phyloP scores from a whole-genome alignment of 495 filamentous ascomycete genomes.

The Hamigera avellanea region DNA sequence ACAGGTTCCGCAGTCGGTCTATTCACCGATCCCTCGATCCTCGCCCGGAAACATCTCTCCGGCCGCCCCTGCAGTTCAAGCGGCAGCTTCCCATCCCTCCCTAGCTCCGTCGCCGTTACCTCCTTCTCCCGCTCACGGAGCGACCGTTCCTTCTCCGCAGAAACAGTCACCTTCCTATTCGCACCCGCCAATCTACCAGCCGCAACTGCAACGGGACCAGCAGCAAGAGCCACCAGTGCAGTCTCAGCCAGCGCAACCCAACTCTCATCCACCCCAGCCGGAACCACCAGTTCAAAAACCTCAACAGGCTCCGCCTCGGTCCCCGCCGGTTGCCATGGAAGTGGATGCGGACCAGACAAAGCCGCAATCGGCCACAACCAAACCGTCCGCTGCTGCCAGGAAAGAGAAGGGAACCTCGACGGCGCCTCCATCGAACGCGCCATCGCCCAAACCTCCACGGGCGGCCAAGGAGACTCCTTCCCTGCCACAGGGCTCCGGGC shows the following conservation, averaged over 20 bases:
- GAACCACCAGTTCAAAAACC: slow-evolving; percentile 7
- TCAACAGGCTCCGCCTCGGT: not conserved
- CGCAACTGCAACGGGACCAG: slow-evolving; percentile 3
- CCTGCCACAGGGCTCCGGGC: slow-evolving; percentile 54
- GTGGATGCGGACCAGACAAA: slow-evolving; percentile 21
- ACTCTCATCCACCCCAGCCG: slow-evolving; percentile 8
- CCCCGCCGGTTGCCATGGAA: slow-evolving; percentile 20
- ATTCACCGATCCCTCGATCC: slow-evolving; percentile 17
- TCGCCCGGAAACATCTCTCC: slow-evolving; percentile 21
- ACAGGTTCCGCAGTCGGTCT: slow-evolving; percentile 12
- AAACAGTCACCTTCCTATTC: slow-evolving; percentile 7
- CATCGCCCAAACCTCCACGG: slow-evolving; percentile 46
- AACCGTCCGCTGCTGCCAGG: slow-evolving; percentile 13
- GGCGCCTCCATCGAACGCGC: slow-evolving; percentile 42
- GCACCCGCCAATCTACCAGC: slow-evolving; percentile 12
- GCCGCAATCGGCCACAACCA: slow-evolving; percentile 1
- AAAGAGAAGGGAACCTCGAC: slow-evolving; percentile 32
- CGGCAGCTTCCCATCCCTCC: slow-evolving; percentile 14
- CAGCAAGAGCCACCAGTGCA: not conserved
- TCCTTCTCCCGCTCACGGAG: slow-evolving; percentile 13
- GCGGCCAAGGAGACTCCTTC: slow-evolving; percentile 41
- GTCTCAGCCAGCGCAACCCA: not conserved
- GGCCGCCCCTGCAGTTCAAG: slow-evolving; percentile 11
- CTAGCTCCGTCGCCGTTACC: slow-evolving; percentile 18
- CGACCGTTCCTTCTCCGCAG: slow-evolving; percentile 11